phyloP scores from a whole-genome alignment of 352 stramenopile genomes.

The Pythium periplocum region DNA sequence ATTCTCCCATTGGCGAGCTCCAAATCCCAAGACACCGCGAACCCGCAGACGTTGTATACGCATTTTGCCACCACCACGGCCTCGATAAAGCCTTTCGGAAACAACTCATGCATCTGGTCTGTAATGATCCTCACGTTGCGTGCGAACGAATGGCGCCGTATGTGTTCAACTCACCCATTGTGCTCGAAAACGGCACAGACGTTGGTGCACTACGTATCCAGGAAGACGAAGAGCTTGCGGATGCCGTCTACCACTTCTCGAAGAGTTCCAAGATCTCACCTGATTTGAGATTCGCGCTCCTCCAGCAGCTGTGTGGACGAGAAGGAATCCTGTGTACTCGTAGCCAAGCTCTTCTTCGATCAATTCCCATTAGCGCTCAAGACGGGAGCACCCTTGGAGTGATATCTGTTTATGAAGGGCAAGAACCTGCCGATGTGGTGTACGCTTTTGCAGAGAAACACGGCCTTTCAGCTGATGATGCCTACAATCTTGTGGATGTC shows the following conservation, averaged over 20 bases:
- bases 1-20: slow-evolving; percentile 31
- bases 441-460: slow-evolving; percentile 62
- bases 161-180: slow-evolving; percentile 51
- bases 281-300: slow-evolving; percentile 36
- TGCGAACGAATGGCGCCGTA: slow-evolving; percentile 39
- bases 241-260: slow-evolving; percentile 58
- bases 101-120: slow-evolving; percentile 46
- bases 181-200: slow-evolving; percentile 37
- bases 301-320: slow-evolving; percentile 52
- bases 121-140: slow-evolving; percentile 39
- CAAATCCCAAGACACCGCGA: slow-evolving; percentile 48
- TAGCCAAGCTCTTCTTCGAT: slow-evolving; percentile 43
- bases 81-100: slow-evolving; percentile 32
- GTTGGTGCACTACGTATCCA: slow-evolving; percentile 33
- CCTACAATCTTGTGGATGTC: slow-evolving; percentile 41
- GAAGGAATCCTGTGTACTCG: slow-evolving; percentile 55
- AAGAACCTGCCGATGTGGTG: slow-evolving; percentile 67
- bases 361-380: slow-evolving; percentile 32
- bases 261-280: slow-evolving; percentile 42
- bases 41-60: slow-evolving; percentile 44
- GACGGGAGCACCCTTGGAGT: slow-evolving; percentile 30
- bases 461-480: slow-evolving; percentile 26
- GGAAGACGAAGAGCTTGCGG: slow-evolving; percentile 66
- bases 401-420: slow-evolving; percentile 56
- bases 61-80: slow-evolving; percentile 32